A percentile compares a stretch with the other conserved stretches of the same genome.
Evolutionary conservation across 352 stramenopile species (phyloP).

Genomic region (Globisporangium middletonii): DNA sequence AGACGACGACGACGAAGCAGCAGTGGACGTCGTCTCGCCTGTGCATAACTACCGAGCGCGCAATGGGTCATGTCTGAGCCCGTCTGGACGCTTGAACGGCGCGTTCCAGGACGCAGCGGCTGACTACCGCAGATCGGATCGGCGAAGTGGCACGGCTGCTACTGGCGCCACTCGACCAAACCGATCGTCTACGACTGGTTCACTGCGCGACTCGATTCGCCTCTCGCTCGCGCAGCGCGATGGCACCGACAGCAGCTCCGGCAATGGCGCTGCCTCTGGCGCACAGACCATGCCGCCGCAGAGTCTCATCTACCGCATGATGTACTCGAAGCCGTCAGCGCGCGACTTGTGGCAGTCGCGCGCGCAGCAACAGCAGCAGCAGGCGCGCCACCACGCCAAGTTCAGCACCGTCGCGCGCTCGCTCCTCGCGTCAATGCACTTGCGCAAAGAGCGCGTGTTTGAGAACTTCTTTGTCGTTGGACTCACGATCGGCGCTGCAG

Average conservation of each 20-base stretch:
- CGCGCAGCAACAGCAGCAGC: slow-evolving; percentile 3
- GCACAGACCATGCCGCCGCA: slow-evolving; percentile 30
- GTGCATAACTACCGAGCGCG: slow-evolving; percentile 3
- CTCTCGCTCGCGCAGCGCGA: background rate
- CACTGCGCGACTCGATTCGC: slow-evolving; percentile 10
- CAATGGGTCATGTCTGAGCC: slow-evolving; percentile 1
- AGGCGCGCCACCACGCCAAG: slow-evolving; percentile 20
- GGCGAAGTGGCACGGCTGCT: slow-evolving; percentile 16
- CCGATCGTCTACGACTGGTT: slow-evolving; percentile 57
- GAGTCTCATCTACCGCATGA: slow-evolving; percentile 71
- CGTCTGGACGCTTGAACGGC: background rate
- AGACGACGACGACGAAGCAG: background rate
- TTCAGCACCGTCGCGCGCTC: slow-evolving; percentile 62
- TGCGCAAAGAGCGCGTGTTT: slow-evolving; percentile 79
- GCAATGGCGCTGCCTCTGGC: slow-evolving; percentile 3
- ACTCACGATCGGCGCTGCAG: slow-evolving; percentile 25
- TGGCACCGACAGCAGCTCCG: background rate
- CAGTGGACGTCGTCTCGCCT: background rate
- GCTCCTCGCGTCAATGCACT: slow-evolving; percentile 74
- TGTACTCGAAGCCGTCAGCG: slow-evolving; percentile 61
- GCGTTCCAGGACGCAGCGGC: slow-evolving; percentile 6
- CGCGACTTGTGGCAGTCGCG: slow-evolving; percentile 55
- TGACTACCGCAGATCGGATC: slow-evolving; percentile 23
- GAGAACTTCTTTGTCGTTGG: slow-evolving; percentile 78
- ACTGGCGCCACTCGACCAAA: slow-evolving; percentile 17